Base-by-base conservation (phyloP, 2,329 filamentous ascomycete species). In the Beauveria sp. region DNA sequence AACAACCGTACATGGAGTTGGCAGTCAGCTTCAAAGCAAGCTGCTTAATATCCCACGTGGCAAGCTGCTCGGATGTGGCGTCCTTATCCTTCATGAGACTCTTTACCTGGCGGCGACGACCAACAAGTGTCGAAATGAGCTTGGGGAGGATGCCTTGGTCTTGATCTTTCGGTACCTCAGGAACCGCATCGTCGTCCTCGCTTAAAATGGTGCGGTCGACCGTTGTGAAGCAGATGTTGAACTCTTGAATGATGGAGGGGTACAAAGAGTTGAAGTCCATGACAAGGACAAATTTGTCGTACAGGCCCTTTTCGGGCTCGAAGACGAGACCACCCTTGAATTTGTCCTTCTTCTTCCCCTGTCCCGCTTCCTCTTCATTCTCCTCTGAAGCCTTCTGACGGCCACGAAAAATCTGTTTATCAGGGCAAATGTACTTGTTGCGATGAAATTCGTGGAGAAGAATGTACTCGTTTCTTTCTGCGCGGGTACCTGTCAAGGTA, bases 231-330 rank as follows among this genome's bases (percentile, higher is more conserved):
- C 96, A 99, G 68, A 99, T 99, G 75, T 99, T 99, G 78, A 87
- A 99, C 81, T 99, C 96, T 71, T 99, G 96, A 64, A 99, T 99
- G 70, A 99, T 98, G 71, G 91, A 97, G 38, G 95, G 95, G 70
- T 99, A 99, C 64, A 99, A 81, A 69, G 93, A 97, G 82, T 99
- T 99, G 81, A 99, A 99, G 80, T 99, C 95, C 96, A 99, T 99
- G 74, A 99, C 96, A 61, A 99, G 84, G 59, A 99, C 90, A 74
- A 96, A 97, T 76, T 96, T 96, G 81, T 99, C 95, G 71, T 99
- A 99, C 5, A 99, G 83, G 20, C 96, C 95, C 74, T 93, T 97
- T 73, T 98, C 93, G 5, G 95, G 95, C 73, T 99, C 95, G 68
- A 99, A 98, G 62, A 99, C 95, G 38, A 99, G 86, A 81, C 96